Evolutionary conservation across 257 asterid species (phyloP).

Genomic region (Solanum dulcamara): DNA sequence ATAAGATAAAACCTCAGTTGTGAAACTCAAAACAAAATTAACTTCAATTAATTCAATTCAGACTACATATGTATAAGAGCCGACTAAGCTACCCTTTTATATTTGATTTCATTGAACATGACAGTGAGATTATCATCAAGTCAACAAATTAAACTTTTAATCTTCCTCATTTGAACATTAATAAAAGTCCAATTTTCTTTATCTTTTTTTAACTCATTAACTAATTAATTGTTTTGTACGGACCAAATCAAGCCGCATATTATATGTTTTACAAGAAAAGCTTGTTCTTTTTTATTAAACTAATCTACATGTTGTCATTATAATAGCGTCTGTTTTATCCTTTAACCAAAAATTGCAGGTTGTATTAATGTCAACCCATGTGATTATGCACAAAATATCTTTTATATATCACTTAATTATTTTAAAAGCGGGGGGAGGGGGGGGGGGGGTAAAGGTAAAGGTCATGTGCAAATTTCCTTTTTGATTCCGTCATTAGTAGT

Average conservation of each 20-base stretch:
- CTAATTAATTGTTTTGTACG: background rate
- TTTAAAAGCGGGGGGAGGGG: too few relatives aligned
- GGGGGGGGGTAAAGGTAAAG: too few relatives aligned
- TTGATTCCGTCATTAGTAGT: background rate
- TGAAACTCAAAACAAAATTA: background rate
- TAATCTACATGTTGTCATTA: background rate
- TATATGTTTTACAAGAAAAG: background rate
- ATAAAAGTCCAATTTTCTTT: background rate
- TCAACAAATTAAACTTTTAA: background rate
- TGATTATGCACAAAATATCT: background rate
- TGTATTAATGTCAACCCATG: background rate
- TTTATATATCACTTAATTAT: background rate
- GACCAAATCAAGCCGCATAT: background rate
- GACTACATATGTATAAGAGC: background rate
- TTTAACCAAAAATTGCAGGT: background rate
- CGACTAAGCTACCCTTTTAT: background rate
- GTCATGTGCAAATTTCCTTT: background rate
- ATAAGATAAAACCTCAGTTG: background rate
- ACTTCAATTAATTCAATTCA: background rate
- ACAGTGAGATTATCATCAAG: background rate
- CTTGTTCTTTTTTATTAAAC: background rate
- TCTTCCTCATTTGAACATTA: background rate
- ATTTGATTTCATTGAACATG: background rate
- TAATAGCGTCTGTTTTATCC: background rate
- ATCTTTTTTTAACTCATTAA: background rate